phyloP scores from a whole-genome alignment of 345 rosid species.

The Eucalyptus erythrocorys region DNA sequence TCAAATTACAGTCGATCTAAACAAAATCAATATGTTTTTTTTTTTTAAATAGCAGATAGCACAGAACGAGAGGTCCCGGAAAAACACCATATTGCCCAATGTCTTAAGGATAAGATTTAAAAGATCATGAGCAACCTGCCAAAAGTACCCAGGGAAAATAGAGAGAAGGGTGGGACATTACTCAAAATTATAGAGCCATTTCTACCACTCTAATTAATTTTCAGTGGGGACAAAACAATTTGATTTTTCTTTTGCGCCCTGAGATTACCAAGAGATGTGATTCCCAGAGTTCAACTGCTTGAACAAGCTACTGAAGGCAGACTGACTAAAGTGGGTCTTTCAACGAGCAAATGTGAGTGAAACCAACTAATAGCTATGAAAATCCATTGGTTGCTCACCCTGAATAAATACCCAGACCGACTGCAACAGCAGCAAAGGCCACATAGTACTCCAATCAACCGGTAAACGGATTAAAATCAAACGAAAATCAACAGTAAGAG shows the following conservation, averaged over 20 bases:
- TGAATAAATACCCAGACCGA: slow-evolving; percentile 68
- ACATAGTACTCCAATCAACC: slow-evolving; percentile 84
- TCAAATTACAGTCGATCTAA: neutral
- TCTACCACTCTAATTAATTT: neutral
- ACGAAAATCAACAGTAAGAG: neutral
- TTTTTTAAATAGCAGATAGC: neutral
- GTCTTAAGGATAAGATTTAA: neutral
- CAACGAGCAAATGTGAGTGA: neutral
- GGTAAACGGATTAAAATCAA: neutral
- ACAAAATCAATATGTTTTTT: neutral
- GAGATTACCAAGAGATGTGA: neutral
- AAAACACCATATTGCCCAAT: neutral
- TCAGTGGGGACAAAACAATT: neutral
- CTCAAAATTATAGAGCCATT: neutral
- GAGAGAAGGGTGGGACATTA: neutral
- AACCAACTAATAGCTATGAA: neutral
- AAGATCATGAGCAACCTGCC: neutral
- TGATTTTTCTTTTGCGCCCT: neutral
- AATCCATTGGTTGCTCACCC: slow-evolving; percentile 14
- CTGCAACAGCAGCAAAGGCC: slow-evolving; percentile 60
- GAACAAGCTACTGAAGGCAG: neutral
- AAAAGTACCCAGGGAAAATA: neutral
- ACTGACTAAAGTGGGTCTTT: neutral
- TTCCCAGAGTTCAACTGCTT: neutral
- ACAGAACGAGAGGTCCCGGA: neutral